Evolutionary conservation across 139 green algal species (phyloP), one percentile per base, ranked within the genome.

Genomic region (Volvox africanus): DNA sequence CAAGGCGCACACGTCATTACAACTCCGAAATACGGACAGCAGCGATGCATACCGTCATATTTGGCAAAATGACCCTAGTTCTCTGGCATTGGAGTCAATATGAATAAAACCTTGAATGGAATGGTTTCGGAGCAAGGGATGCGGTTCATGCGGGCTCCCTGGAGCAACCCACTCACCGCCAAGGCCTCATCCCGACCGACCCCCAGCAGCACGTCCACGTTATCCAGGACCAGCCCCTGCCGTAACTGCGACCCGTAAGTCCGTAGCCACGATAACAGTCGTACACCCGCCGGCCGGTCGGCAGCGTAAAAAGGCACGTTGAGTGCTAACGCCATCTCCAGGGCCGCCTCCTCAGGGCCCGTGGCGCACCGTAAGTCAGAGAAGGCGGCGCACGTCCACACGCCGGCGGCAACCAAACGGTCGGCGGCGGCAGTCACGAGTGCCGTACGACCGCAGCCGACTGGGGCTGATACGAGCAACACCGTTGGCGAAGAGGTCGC

Each of bases 231-330:
- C 61, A 91, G 76, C 26, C 87, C 87, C 75, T 62, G 86, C 84
- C n/a, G 26, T 35, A 91, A 77, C 87, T 30, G 33, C 76, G 35
- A 28, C 36, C 86, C 87, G 76, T 86, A 79, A 20, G 20, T 50
- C 61, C 87, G 87, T 77, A 91, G 75, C 87, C 87, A 91, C 37
- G 61, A 37, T 55, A 91, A 77, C 75, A 91, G 87, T 26, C 87
- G 76, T 19, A 79, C 71, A 22, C 61, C 61, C 21, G 76, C 87
- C 5, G 87, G 61, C 24, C 87, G 76, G 75, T 86, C 61, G 3
- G 76, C 61, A 21, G 87, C 87, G 76, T 91, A 91, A 62, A 91
- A 91, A 33, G 87, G 87, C 87, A 91, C 76, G 0, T 83, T 67
- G 19, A 91, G 87, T 35, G 87, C 87, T 35, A 91, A 61, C 0